A percentile compares a stretch with the other conserved stretches of the same genome.
Evolutionary conservation across 1,284 basidiomycete species (phyloP).

Genomic region (Boletus austroedulis): DNA sequence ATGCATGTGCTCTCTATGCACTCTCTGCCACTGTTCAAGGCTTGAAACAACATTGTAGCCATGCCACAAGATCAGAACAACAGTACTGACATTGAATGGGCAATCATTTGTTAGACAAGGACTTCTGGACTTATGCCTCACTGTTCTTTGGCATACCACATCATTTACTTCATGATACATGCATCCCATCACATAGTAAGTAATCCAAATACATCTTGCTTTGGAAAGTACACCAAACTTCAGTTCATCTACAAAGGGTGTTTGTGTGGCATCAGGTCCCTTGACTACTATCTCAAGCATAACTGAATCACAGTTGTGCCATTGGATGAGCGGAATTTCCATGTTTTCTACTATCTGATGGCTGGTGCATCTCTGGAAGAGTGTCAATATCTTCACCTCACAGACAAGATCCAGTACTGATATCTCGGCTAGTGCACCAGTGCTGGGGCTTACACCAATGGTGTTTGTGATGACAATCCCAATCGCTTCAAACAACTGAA

Average conservation of each 20-base stretch:
- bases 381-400: conserved; percentile 79
- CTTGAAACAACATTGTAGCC: no score
- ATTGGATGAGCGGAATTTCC: conserved; percentile 91
- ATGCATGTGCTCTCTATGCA: no score
- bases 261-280: conserved; percentile 87
- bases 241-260: conserved; percentile 91
- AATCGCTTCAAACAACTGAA: conserved; percentile 89
- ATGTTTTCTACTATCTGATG: conserved; percentile 95
- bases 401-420: conserved; percentile 75
- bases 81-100: no score
- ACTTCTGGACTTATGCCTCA: no score
- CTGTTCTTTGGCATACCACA: no score
- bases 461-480: conserved; percentile 68
- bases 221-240: conserved; percentile 91
- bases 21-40: no score
- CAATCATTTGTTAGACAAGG: no score
- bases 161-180: no score
- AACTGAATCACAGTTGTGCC: conserved; percentile 79
- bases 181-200: no score
- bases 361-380: conserved; percentile 89
- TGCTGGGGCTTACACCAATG: conserved; percentile 41
- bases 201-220: conserved; percentile 89
- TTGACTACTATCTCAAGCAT: conserved; percentile 96
- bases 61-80: conserved; percentile 70
- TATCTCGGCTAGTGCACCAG: conserved; percentile 73